These are phyloP conservation scores for Chytridium lagenaria DNA, from an alignment of 371 early-diverging fungal genomes.

Conservation along the genomic window DNA sequence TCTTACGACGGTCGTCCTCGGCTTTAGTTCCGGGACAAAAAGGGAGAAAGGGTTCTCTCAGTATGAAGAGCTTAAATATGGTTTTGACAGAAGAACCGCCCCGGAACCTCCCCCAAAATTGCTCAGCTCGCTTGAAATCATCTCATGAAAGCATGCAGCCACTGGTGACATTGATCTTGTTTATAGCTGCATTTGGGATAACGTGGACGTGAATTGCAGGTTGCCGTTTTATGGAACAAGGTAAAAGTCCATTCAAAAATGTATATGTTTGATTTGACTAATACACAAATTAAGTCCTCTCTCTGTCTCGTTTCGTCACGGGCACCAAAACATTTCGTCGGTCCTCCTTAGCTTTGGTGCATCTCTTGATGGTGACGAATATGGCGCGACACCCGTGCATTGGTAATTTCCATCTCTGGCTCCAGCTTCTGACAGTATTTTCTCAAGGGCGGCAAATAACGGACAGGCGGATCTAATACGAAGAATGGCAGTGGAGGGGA, in stretches of 20 bases:
- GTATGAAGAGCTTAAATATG: not conserved
- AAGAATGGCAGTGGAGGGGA: conserved; percentile 31
- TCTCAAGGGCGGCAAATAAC: conserved; percentile 50
- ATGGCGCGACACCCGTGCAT: conserved; percentile 52
- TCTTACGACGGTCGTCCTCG: not conserved
- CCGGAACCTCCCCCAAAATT: conserved; percentile 22
- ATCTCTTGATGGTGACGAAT: conserved; percentile 43
- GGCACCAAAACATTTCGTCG: conserved; percentile 35
- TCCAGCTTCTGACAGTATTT: not conserved
- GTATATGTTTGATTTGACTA: too few relatives aligned
- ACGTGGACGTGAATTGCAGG: conserved; percentile 46
- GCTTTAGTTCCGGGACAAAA: too few relatives aligned
- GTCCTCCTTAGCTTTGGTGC: conserved; percentile 55
- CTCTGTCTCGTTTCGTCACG: conserved; percentile 46
- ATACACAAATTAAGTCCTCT: conserved; percentile 50
- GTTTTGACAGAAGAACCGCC: conserved; percentile 8
- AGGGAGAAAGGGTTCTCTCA: conserved; percentile 3
- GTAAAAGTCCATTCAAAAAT: conserved; percentile 23
- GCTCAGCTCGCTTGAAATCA: conserved; percentile 27
- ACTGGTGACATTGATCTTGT: conserved; percentile 46
- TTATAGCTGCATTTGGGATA: conserved; percentile 44
- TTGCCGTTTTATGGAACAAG: conserved; percentile 45
- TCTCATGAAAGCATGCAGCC: conserved; percentile 45
- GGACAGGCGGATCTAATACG: conserved; percentile 39
- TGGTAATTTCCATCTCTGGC: conserved; percentile 34